phyloP scores from a whole-genome alignment of 352 stramenopile species.

The Pythium grandisporangium region DNA sequence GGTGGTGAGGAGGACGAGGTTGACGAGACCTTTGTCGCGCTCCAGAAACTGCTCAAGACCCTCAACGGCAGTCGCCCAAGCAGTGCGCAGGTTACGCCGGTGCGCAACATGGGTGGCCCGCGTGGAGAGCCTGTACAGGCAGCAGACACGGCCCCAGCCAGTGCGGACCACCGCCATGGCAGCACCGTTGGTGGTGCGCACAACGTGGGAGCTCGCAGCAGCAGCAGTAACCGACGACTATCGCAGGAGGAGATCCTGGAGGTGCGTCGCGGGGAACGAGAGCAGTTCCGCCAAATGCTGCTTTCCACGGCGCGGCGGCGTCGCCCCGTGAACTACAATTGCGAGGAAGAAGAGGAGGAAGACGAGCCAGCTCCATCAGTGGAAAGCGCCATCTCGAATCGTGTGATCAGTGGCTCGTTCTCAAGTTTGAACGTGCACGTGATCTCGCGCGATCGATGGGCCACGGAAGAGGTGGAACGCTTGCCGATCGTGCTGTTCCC shows the following conservation, averaged over 20 bases:
- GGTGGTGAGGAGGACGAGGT: slow-evolving; percentile 48
- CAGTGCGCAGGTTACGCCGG: background rate
- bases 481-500: slow-evolving; percentile 66
- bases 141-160: background rate
- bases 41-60: slow-evolving; percentile 62
- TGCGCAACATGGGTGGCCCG: background rate
- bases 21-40: slow-evolving; percentile 71
- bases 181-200: no score
- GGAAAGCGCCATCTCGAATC: slow-evolving; percentile 72
- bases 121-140: background rate
- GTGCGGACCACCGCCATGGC: background rate
- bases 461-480: slow-evolving; percentile 53
- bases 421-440: slow-evolving; percentile 65
- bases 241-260: slow-evolving; percentile 75
- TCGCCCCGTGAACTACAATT: slow-evolving; percentile 40
- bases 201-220: background rate
- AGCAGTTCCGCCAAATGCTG: slow-evolving; percentile 57
- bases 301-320: slow-evolving; percentile 30
- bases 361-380: slow-evolving; percentile 60
- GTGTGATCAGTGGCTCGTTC: slow-evolving; percentile 77
- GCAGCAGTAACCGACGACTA: slow-evolving; percentile 15
- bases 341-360: slow-evolving; percentile 57
- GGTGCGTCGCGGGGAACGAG: slow-evolving; percentile 44
- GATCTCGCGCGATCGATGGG: slow-evolving; percentile 63
- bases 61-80: slow-evolving; percentile 42